phyloP scores from a whole-genome alignment of 2,329 filamentous ascomycete species.

The Pestalotiopsis sp. region DNA sequence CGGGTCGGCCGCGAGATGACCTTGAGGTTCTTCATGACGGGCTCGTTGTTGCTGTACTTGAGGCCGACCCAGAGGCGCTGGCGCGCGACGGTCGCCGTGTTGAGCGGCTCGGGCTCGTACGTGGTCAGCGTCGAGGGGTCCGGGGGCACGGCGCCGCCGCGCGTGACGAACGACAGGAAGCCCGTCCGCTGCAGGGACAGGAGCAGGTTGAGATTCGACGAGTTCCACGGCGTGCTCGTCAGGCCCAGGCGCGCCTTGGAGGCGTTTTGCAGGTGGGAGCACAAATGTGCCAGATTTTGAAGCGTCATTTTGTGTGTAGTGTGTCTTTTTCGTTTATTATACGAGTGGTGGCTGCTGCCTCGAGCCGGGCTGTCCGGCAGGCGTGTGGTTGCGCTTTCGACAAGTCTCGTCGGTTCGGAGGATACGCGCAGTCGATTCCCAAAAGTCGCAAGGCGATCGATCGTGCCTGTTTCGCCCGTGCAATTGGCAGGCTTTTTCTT shows the following conservation, averaged over 20 bases:
- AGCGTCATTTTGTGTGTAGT: constrained; percentile 62
- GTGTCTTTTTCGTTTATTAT: background rate
- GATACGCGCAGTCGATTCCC: background rate
- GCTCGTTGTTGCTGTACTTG: constrained; percentile 86
- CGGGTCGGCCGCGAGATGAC: constrained; percentile 77
- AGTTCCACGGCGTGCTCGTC: constrained; percentile 80
- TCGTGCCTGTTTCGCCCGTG: background rate
- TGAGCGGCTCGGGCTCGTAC: constrained; percentile 59
- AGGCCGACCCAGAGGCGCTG: constrained; percentile 85
- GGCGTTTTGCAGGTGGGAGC: constrained; percentile 90
- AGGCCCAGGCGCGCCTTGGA: constrained; percentile 81
- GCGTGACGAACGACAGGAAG: constrained; percentile 79
- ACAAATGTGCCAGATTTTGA: constrained; percentile 76
- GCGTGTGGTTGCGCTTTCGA: constrained; percentile 12
- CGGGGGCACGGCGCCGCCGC: constrained; percentile 63
- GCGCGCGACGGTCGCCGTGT: constrained; percentile 70
- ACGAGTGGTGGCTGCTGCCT: background rate
- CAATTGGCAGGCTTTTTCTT: background rate
- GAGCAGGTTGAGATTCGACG: constrained; percentile 76
- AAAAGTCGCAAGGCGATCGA: background rate
- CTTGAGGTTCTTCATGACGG: constrained; percentile 71
- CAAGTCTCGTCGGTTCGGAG: background rate
- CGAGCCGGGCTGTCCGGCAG: background rate
- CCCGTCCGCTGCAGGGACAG: constrained; percentile 82
- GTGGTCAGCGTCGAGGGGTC: constrained; percentile 48